These are phyloP conservation scores for Puccinia polysora DNA, from an alignment of 1,284 basidiomycete species.

Conservation along the genomic window DNA sequence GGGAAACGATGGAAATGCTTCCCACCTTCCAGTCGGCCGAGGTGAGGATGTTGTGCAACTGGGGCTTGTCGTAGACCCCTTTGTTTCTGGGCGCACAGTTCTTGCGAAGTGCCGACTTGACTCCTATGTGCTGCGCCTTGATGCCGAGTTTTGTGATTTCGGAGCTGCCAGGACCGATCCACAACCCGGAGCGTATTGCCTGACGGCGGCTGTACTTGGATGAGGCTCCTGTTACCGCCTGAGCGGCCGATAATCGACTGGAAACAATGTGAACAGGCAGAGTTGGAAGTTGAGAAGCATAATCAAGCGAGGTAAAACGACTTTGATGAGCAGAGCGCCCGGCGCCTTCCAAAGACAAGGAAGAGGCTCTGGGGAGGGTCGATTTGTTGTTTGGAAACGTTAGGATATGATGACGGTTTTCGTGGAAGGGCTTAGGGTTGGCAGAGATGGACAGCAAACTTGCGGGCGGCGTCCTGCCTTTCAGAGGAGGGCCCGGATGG, in stretches of 20 bases:
- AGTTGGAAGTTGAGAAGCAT: constrained; percentile 22
- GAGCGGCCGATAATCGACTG: constrained; percentile 31
- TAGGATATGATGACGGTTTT: neutral
- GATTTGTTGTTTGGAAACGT: constrained; percentile 3
- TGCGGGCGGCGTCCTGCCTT: neutral
- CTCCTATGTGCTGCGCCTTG: constrained; percentile 34
- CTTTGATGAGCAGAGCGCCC: neutral
- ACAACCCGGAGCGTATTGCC: constrained; percentile 32
- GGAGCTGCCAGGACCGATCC: constrained; percentile 28
- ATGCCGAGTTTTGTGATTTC: constrained; percentile 34
- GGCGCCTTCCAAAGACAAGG: constrained; percentile 19
- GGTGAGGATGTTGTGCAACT: constrained; percentile 46
- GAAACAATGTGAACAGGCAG: constrained; percentile 23
- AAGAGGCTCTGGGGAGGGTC: neutral
- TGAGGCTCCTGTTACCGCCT: constrained; percentile 23
- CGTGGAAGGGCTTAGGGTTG: neutral
- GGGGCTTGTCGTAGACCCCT: constrained; percentile 2
- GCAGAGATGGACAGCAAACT: neutral
- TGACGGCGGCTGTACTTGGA: constrained; percentile 34
- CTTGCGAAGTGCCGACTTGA: constrained; percentile 25
- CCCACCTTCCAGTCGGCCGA: constrained; percentile 49
- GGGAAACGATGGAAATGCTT: neutral
- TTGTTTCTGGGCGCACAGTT: neutral
- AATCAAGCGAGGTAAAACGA: constrained; percentile 24
- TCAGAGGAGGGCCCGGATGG: constrained; percentile 8